phyloP scores from a whole-genome alignment of 2,329 filamentous ascomycete species.

The Monosporascus ibericus region DNA sequence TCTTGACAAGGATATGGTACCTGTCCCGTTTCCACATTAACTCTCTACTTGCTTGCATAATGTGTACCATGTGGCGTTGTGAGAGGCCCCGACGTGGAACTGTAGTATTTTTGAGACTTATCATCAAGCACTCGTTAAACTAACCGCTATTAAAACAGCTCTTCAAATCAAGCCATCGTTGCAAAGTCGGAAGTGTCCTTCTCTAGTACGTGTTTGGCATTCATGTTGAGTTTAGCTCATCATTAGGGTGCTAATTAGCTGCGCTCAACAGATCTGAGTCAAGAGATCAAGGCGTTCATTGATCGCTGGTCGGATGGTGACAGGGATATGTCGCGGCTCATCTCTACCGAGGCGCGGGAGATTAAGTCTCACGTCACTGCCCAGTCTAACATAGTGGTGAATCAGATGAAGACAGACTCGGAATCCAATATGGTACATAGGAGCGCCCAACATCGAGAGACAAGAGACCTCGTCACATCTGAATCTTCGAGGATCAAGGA shows the following conservation, averaged over 20 bases:
- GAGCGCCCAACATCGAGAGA: not conserved
- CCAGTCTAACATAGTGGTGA: not conserved
- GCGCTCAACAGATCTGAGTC: not conserved
- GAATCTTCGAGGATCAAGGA: not conserved
- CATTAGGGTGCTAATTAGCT: not conserved
- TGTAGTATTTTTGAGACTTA: not conserved
- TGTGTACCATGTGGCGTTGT: not conserved
- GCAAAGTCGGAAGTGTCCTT: conserved; percentile 1
- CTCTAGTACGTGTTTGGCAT: not conserved
- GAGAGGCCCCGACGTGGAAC: too few species aligned
- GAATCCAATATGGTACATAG: not conserved
- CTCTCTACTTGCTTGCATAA: not conserved
- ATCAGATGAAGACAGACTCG: not conserved
- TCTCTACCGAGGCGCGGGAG: conserved; percentile 1
- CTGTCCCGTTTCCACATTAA: not conserved
- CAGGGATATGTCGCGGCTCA: conserved; percentile 3
- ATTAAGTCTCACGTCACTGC: conserved; percentile 6
- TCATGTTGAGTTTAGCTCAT: too few species aligned
- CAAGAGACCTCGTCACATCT: not conserved
- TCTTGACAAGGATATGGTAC: conserved; percentile 7
- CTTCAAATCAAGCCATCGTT: conserved; percentile 6
- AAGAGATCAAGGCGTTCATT: conserved; percentile 4
- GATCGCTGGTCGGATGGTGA: conserved; percentile 7
- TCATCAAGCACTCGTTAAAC: not conserved
- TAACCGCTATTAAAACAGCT: not conserved